These are phyloP conservation scores for Botrytis medusae DNA, from an alignment of 2,329 filamentous ascomycete species.

Conservation along the genomic window DNA sequence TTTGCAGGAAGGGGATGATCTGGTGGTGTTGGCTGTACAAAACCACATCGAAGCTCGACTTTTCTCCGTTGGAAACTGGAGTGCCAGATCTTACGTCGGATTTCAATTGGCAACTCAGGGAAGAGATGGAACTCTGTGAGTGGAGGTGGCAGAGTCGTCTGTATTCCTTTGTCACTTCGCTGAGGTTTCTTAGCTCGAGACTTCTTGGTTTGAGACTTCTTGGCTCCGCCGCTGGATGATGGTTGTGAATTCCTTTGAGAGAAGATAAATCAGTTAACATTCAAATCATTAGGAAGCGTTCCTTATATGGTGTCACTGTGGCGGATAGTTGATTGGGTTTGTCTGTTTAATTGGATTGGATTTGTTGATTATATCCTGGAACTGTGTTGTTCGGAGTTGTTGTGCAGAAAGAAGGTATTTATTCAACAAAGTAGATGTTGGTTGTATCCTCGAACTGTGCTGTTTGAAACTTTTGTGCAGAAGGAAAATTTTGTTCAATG, in stretches of 20 bases:
- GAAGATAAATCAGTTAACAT: not conserved
- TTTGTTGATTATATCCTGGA: not conserved
- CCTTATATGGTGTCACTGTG: not conserved
- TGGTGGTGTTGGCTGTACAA: not conserved
- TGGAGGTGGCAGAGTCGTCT: accelerated
- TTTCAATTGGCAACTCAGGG: not conserved
- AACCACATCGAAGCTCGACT: not conserved
- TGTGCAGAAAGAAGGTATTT: not conserved
- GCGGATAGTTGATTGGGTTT: not conserved
- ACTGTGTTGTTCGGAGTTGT: not conserved
- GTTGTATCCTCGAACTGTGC: too few relatives aligned
- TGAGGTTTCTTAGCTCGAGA: not conserved
- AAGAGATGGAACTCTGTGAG: not conserved
- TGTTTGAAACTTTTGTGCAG: not conserved
- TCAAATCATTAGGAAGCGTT: not conserved
- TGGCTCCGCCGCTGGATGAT: not conserved
- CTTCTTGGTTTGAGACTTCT: not conserved
- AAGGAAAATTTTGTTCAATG: not conserved
- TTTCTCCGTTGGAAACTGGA: not conserved
- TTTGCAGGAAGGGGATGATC: not conserved
- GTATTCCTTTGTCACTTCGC: not conserved
- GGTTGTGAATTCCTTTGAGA: not conserved
- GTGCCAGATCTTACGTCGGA: not conserved
- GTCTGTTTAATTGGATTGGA: too few relatives aligned
- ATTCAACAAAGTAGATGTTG: too few relatives aligned